Evolutionary conservation across 306 rosid species (phyloP).

Genomic region (Cercis canadensis): DNA sequence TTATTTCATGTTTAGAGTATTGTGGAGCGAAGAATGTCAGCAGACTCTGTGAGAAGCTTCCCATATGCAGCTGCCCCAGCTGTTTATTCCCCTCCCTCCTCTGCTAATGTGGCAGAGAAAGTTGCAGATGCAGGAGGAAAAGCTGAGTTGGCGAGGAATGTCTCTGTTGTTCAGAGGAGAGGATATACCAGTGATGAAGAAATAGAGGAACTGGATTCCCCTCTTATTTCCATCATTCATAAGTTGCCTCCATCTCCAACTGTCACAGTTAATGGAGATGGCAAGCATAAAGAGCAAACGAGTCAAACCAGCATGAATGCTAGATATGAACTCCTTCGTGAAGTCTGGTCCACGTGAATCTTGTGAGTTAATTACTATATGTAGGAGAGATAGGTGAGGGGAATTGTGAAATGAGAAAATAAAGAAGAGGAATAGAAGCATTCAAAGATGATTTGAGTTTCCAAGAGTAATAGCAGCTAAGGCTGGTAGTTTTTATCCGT

Average conservation of each 20-base stretch:
- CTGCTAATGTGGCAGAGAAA: slow-evolving; percentile 75
- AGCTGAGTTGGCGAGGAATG: slow-evolving; percentile 63
- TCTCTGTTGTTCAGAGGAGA: slow-evolving; percentile 68
- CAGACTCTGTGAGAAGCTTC: slow-evolving; percentile 60
- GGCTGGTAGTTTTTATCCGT: slow-evolving; percentile 37
- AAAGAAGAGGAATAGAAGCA: background rate
- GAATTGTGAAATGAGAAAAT: slow-evolving; percentile 28
- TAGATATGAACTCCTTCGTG: slow-evolving; percentile 67
- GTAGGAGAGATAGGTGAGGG: no score
- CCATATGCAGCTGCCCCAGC: slow-evolving; percentile 77
- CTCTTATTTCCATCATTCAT: slow-evolving; percentile 69
- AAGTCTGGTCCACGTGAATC: slow-evolving; percentile 62
- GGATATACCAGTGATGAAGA: slow-evolving; percentile 97
- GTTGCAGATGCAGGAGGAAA: slow-evolving; percentile 77
- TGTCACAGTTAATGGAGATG: slow-evolving; percentile 47
- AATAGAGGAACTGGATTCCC: slow-evolving; percentile 85
- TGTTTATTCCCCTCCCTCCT: slow-evolving; percentile 64
- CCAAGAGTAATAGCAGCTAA: slow-evolving; percentile 15
- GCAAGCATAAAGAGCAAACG: slow-evolving; percentile 44
- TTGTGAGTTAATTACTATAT: slow-evolving; percentile 26
- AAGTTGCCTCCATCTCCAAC: slow-evolving; percentile 59
- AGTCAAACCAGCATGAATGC: slow-evolving; percentile 34
- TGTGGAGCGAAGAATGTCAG: slow-evolving; percentile 62
- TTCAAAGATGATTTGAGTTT: slow-evolving; percentile 29
- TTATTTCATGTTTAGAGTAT: slow-evolving; percentile 52